Conservation (phyloP, 306 rosid species). For the Crotalaria pallida region DNA sequence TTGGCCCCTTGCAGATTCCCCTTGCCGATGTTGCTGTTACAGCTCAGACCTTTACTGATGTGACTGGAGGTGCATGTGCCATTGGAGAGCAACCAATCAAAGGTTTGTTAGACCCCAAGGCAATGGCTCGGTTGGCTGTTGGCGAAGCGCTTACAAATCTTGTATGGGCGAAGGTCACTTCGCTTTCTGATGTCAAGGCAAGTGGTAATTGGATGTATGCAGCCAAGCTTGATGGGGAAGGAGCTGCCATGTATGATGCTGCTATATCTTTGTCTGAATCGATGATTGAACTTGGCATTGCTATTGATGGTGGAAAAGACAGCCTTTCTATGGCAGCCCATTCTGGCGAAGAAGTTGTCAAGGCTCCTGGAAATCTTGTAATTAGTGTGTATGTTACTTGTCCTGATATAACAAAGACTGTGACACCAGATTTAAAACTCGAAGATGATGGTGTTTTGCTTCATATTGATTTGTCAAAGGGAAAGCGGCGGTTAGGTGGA, state of each 20-base stretch:
- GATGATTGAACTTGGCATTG: conserved; percentile 85
- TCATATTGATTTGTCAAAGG: conserved; percentile 73
- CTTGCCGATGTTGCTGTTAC: conserved; percentile 85
- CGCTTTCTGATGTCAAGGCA: conserved; percentile 86
- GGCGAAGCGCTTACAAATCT: conserved; percentile 97
- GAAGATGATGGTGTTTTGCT: conserved; percentile 73
- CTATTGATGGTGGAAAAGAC: conserved; percentile 94
- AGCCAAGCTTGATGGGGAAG: conserved; percentile 93
- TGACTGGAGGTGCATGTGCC: conserved; percentile 91
- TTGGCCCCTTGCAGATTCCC: conserved; percentile 85
- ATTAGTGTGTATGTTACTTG: conserved; percentile 89
- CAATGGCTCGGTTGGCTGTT: conserved; percentile 93
- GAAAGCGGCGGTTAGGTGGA: conserved; percentile 79
- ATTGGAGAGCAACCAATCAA: conserved; percentile 89
- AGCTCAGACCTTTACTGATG: conserved; percentile 62
- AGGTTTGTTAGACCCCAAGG: conserved; percentile 80
- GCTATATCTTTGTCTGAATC: conserved; percentile 70
- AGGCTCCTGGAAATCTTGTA: conserved; percentile 94
- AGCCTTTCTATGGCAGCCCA: conserved; percentile 94
- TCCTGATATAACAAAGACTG: conserved; percentile 85
- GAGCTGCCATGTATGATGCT: conserved; percentile 89
- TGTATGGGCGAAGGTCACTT: conserved; percentile 85
- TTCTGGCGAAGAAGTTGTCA: conserved; percentile 70
- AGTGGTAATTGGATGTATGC: conserved; percentile 98
- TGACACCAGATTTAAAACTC: conserved; percentile 82